Conservation (phyloP, 2,329 filamentous ascomycete species). For the Xylariaceae sp. region DNA sequence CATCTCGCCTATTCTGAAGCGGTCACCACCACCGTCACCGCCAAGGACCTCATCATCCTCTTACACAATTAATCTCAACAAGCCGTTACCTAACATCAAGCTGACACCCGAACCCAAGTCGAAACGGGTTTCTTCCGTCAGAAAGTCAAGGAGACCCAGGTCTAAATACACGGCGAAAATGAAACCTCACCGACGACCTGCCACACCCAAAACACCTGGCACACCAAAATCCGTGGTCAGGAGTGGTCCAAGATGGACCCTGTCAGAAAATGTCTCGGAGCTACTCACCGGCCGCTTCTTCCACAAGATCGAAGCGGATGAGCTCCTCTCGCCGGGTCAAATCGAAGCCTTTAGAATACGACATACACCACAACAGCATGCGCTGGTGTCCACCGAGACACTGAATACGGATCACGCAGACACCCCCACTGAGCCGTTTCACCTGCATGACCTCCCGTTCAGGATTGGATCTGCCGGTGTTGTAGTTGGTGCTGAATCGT, state of each 20-base stretch:
- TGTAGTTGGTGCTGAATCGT: slow-evolving; percentile 15
- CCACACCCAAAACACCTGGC: slow-evolving; percentile 18
- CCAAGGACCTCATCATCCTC: slow-evolving; percentile 8
- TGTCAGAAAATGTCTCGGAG: slow-evolving; percentile 51
- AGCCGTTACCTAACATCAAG: not conserved
- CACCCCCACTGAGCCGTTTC: slow-evolving; percentile 41
- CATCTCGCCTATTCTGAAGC: slow-evolving; percentile 10
- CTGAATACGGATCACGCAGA: slow-evolving; percentile 26
- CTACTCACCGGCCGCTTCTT: slow-evolving; percentile 49
- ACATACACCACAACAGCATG: slow-evolving; percentile 27
- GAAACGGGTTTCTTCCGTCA: not conserved
- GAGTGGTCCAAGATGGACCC: slow-evolving; percentile 39
- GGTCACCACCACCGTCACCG: slow-evolving; percentile 10
- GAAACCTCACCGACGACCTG: slow-evolving; percentile 18
- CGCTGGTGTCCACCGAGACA: slow-evolving; percentile 23
- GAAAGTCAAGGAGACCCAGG: slow-evolving; percentile 28
- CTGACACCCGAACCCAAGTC: not conserved
- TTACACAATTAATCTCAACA: not conserved
- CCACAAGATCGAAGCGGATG: slow-evolving; percentile 47
- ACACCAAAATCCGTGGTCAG: slow-evolving; percentile 20
- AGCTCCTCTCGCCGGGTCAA: slow-evolving; percentile 48
- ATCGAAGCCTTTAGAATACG: slow-evolving; percentile 39
- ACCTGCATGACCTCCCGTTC: slow-evolving; percentile 39
- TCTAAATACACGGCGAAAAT: slow-evolving; percentile 29
- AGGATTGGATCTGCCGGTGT: slow-evolving; percentile 33